phyloP scores from a whole-genome alignment of 1,139 yeast species.

The Yamadazyma dendronema region DNA sequence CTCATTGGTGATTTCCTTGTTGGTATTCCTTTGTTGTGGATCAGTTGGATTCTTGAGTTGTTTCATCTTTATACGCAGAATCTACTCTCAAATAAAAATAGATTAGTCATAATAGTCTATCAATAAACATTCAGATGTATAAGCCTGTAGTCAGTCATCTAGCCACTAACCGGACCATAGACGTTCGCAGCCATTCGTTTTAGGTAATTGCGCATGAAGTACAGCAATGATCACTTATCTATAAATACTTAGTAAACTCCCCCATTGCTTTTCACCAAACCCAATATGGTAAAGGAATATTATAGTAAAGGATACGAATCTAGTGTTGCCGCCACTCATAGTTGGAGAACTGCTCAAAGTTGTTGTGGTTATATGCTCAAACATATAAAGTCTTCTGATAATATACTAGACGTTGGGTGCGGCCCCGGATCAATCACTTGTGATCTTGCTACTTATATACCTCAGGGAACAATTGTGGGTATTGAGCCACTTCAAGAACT shows the following conservation, averaged over 20 bases:
- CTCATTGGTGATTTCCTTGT: constrained; percentile 65
- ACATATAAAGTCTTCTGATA: constrained; percentile 1
- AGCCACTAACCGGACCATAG: not conserved
- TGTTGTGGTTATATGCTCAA: constrained; percentile 3
- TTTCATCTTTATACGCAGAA: constrained; percentile 71
- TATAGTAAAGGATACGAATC: constrained; percentile 5
- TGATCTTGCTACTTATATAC: constrained; percentile 4
- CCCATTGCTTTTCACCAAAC: not conserved
- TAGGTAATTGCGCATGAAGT: not conserved
- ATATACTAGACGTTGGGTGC: constrained; percentile 5
- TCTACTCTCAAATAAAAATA: constrained; percentile 82
- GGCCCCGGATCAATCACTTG: constrained; percentile 5
- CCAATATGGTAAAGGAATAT: constrained; percentile 1
- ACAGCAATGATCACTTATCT: not conserved
- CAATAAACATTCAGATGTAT: not conserved
- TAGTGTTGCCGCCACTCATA: constrained; percentile 3
- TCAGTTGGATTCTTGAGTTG: constrained; percentile 80
- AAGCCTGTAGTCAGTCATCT: not conserved
- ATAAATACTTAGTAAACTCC: not conserved
- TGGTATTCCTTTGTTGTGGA: constrained; percentile 83
- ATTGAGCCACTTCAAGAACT: constrained; percentile 6
- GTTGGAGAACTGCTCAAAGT: constrained; percentile 4
- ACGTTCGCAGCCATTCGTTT: not conserved
- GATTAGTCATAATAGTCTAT: constrained; percentile 41
- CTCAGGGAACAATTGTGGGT: constrained; percentile 1